Conservation (phyloP, 2,329 filamentous ascomycete genomes). For the Pyrenophora seminiperda region DNA sequence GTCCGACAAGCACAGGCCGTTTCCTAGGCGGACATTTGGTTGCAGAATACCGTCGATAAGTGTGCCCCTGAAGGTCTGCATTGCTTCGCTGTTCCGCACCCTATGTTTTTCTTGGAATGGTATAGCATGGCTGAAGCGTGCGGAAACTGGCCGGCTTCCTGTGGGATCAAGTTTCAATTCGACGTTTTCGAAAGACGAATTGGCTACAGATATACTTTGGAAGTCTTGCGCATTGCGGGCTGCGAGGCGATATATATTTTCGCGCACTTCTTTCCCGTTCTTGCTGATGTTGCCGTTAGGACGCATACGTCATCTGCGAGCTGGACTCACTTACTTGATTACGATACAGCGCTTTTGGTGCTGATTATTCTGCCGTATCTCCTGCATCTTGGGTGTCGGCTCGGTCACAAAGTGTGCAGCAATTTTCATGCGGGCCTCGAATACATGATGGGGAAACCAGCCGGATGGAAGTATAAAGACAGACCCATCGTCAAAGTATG, state of each 20-base stretch:
- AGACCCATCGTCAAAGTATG: slow-evolving; percentile 34
- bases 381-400: slow-evolving; percentile 16
- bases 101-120: slow-evolving; percentile 1
- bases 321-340: slow-evolving; percentile 13
- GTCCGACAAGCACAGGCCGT: slow-evolving; percentile 15
- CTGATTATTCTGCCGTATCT: slow-evolving; percentile 2
- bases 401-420: slow-evolving; percentile 15
- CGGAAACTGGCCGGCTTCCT: slow-evolving; percentile 3
- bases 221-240: slow-evolving; percentile 17
- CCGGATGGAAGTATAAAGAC: slow-evolving; percentile 16
- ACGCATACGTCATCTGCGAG: background rate
- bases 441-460: slow-evolving; percentile 15
- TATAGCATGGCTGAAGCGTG: slow-evolving; percentile 4
- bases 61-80: slow-evolving; percentile 26
- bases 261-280: background rate
- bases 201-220: slow-evolving; percentile 10
- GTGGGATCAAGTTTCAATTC: slow-evolving; percentile 7
- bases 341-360: slow-evolving; percentile 16
- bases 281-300: slow-evolving; percentile 12
- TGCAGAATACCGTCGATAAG: slow-evolving; percentile 26
- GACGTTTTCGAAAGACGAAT: slow-evolving; percentile 14
- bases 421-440: slow-evolving; percentile 26
- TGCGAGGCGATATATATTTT: slow-evolving; percentile 6
- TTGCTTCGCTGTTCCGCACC: slow-evolving; percentile 2
- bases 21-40: slow-evolving; percentile 27